A percentile compares a stretch with the other conserved stretches of the same genome.
Conservation (phyloP, 306 rosid genomes). For the Medicago arabica region DNA sequence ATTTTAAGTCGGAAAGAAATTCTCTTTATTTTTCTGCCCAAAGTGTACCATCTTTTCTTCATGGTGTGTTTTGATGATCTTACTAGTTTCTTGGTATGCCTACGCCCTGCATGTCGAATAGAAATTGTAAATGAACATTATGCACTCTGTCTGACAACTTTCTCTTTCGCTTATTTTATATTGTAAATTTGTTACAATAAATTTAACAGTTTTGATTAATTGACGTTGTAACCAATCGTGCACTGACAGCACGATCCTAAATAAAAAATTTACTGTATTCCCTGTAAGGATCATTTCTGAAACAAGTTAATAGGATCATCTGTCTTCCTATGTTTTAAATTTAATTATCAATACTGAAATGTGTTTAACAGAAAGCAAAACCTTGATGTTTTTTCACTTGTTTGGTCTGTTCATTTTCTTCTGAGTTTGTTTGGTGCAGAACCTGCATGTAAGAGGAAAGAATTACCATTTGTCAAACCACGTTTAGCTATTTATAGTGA, state of each 20-base stretch:
- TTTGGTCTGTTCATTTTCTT: constrained; percentile 45
- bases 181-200: constrained; percentile 1
- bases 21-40: constrained; percentile 68
- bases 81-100: constrained; percentile 51
- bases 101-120: constrained; percentile 56
- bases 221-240: background rate
- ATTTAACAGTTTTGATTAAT: background rate
- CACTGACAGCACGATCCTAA: background rate
- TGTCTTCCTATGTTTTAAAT: constrained; percentile 16
- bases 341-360: constrained; percentile 25
- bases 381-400: constrained; percentile 52
- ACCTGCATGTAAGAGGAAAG: constrained; percentile 53
- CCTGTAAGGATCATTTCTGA: background rate
- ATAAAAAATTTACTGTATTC: background rate
- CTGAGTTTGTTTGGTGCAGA: constrained; percentile 56
- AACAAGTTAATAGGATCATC: background rate
- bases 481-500: constrained; percentile 26
- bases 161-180: background rate
- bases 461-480: constrained; percentile 22
- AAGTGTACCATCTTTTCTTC: constrained; percentile 58
- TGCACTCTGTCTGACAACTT: constrained; percentile 1
- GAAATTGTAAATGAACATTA: constrained; percentile 27
- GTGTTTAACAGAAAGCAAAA: constrained; percentile 39
- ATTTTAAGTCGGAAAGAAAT: constrained; percentile 63
- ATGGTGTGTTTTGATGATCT: constrained; percentile 54